Conservation (phyloP, 495 filamentous ascomycete genomes). For the Eremomyces bilateralis region DNA sequence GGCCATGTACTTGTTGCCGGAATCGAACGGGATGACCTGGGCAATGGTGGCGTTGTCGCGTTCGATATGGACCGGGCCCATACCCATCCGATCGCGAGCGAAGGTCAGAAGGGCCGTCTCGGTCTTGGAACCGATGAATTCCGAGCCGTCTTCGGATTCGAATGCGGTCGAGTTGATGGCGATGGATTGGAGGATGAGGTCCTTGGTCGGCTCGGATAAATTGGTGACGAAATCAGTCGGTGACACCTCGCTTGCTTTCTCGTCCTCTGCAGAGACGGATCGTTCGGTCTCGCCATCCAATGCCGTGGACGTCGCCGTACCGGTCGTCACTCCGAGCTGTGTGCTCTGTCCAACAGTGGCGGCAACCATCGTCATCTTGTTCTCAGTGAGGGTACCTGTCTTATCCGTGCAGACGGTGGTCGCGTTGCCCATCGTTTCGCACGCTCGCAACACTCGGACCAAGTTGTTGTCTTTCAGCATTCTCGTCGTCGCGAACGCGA, state of each 20-base stretch:
- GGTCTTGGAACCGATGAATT: slow-evolving; percentile 77
- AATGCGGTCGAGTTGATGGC: slow-evolving; percentile 77
- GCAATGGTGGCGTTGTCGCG: slow-evolving; percentile 44
- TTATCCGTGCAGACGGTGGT: slow-evolving; percentile 95
- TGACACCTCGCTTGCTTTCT: slow-evolving; percentile 12
- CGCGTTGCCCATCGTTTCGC: slow-evolving; percentile 95
- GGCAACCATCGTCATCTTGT: slow-evolving; percentile 76
- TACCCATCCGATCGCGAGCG: slow-evolving; percentile 53
- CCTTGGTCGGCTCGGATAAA: slow-evolving; percentile 28
- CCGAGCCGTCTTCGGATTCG: slow-evolving; percentile 56
- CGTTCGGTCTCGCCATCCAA: slow-evolving; percentile 20
- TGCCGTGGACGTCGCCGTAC: slow-evolving; percentile 1
- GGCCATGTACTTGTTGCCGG: slow-evolving; percentile 8
- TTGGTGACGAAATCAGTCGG: slow-evolving; percentile 8
- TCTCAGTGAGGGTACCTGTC: slow-evolving; percentile 79
- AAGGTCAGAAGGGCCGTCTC: slow-evolving; percentile 65
- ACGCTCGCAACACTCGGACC: slow-evolving; percentile 74
- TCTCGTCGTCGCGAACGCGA: slow-evolving; percentile 82
- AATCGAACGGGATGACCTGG: slow-evolving; percentile 10
- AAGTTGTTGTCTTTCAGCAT: slow-evolving; percentile 94
- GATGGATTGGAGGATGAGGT: slow-evolving; percentile 51
- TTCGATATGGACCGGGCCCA: slow-evolving; percentile 46
- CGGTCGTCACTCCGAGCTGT: too few species aligned
- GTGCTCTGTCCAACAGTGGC: slow-evolving; percentile 43
- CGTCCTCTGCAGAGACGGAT: too few species aligned